phyloP scores from a whole-genome alignment of 805 yeast species.

The Myxozyma geophila region DNA sequence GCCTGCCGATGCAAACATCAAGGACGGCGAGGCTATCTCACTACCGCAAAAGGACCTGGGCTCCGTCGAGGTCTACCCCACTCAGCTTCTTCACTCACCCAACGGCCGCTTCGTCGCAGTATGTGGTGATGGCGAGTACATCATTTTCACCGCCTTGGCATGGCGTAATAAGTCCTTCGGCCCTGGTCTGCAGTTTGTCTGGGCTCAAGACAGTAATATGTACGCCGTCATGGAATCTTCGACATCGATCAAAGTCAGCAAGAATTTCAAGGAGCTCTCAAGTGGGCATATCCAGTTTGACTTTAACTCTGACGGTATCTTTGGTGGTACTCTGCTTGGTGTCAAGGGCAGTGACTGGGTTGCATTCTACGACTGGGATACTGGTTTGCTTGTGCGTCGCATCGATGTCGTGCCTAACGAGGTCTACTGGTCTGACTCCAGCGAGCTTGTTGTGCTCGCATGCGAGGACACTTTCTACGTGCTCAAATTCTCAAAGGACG shows the following conservation, averaged over 20 bases:
- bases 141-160: constrained; percentile 93
- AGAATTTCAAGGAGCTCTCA: constrained; percentile 81
- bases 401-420: constrained; percentile 85
- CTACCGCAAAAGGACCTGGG: constrained; percentile 89
- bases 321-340: constrained; percentile 87
- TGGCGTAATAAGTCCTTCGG: constrained; percentile 98
- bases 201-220: constrained; percentile 90
- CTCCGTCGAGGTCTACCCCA: constrained; percentile 91
- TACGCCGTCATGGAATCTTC: constrained; percentile 80
- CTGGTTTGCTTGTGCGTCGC: constrained; percentile 80
- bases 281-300: constrained; percentile 66
- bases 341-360: constrained; percentile 75
- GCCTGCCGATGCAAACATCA: constrained; percentile 51
- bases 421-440: constrained; percentile 88
- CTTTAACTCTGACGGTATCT: constrained; percentile 77
- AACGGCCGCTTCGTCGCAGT: constrained; percentile 97
- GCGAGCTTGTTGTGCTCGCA: constrained; percentile 80
- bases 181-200: constrained; percentile 83
- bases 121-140: constrained; percentile 97
- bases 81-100: constrained; percentile 86
- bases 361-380: constrained; percentile 92
- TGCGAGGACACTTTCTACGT: constrained; percentile 76
- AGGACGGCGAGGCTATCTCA: constrained; percentile 80
- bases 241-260: constrained; percentile 69
- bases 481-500: constrained; percentile 70